These are phyloP conservation scores for Sicyos baderoa DNA, from an alignment of 306 rosid genomes.

Conservation along the genomic window DNA sequence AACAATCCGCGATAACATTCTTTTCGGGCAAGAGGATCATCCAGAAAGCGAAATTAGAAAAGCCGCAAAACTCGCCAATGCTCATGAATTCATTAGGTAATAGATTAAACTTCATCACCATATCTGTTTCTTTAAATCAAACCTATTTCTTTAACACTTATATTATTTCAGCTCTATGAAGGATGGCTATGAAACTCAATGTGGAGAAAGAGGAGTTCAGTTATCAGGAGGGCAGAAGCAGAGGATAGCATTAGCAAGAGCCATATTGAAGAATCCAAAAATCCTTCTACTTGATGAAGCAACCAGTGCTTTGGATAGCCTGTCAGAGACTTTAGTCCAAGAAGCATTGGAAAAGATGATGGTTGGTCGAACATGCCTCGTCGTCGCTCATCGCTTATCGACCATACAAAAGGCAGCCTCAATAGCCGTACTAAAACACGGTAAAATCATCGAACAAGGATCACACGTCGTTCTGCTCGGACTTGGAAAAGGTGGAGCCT, in stretches of 20 bases:
- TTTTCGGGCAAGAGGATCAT: slow-evolving; percentile 44
- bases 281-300: slow-evolving; percentile 74
- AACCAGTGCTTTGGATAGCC: slow-evolving; percentile 71
- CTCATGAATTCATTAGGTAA: slow-evolving; percentile 71
- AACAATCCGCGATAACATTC: slow-evolving; percentile 63
- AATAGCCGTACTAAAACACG: slow-evolving; percentile 53
- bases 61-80: slow-evolving; percentile 63
- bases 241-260: slow-evolving; percentile 77
- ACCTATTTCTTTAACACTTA: not conserved
- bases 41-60: slow-evolving; percentile 47
- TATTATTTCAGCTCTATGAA: slow-evolving; percentile 46
- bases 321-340: slow-evolving; percentile 62
- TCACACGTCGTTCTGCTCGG: slow-evolving; percentile 43
- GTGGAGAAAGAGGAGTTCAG: slow-evolving; percentile 81
- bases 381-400: slow-evolving; percentile 68
- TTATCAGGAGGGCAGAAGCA: slow-evolving; percentile 83
- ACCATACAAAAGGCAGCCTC: slow-evolving; percentile 54
- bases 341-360: slow-evolving; percentile 68
- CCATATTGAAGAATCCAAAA: slow-evolving; percentile 56
- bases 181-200: slow-evolving; percentile 54
- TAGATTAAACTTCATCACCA: not conserved
- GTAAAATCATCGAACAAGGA: slow-evolving; percentile 57
- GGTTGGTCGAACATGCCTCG: slow-evolving; percentile 64
- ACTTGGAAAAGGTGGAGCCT: slow-evolving; percentile 35
- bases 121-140: not conserved